Conservation (phyloP, 1,284 basidiomycete species). For the Sporisorium reilianum region DNA sequence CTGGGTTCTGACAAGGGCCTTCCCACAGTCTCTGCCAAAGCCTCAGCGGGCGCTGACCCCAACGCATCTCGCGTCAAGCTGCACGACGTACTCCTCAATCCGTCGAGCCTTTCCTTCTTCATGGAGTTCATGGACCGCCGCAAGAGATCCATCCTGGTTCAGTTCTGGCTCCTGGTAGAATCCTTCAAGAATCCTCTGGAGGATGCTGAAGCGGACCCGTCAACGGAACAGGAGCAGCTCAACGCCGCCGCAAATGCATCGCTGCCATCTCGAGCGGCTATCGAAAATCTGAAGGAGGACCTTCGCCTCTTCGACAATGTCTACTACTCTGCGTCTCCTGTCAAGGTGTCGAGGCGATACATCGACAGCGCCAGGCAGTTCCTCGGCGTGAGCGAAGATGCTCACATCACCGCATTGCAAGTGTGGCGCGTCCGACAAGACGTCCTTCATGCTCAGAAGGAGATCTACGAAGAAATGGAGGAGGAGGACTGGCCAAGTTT, state of each 20-base stretch:
- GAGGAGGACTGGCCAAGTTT: conserved; percentile 87
- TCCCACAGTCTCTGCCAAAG: conserved; percentile 31
- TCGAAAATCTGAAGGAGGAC: conserved; percentile 80
- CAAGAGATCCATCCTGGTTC: conserved; percentile 83
- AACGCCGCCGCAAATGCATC: conserved; percentile 21
- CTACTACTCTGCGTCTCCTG: conserved; percentile 79
- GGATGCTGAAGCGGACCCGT: conserved; percentile 67
- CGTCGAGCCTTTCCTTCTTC: conserved; percentile 90
- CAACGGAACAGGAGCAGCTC: conserved; percentile 71
- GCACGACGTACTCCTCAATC: conserved; percentile 81
- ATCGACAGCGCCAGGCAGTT: conserved; percentile 79
- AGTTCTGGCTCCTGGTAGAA: conserved; percentile 97
- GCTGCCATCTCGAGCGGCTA: conserved; percentile 42
- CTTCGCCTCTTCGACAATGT: conserved; percentile 85
- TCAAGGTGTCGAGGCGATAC: conserved; percentile 77
- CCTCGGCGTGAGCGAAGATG: conserved; percentile 66
- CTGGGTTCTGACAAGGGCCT: conserved; percentile 73
- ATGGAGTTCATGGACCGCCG: conserved; percentile 98
- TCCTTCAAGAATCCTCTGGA: conserved; percentile 97
- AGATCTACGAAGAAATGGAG: conserved; percentile 88
- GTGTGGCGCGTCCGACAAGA: conserved; percentile 73
- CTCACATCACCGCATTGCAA: conserved; percentile 58
- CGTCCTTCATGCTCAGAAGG: conserved; percentile 84
- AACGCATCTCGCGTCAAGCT: conserved; percentile 45
- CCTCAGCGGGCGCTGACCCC: conserved; percentile 41